A percentile compares a stretch with the other conserved stretches of the same genome.
Evolutionary conservation across 2,329 filamentous ascomycete genomes (phyloP).

Genomic region (Aspergillus sp.): DNA sequence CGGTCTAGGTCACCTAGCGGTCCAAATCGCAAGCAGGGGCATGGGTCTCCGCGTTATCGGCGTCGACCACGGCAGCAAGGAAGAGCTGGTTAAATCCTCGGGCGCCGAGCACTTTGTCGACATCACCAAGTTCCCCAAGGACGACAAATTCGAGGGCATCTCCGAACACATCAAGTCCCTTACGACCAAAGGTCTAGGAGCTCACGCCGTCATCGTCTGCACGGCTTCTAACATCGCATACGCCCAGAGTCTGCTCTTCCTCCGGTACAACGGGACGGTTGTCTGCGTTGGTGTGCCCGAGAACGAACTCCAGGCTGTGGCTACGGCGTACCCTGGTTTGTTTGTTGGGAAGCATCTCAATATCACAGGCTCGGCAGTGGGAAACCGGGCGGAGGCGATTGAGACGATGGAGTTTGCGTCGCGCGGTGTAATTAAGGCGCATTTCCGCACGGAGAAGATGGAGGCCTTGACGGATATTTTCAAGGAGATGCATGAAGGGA

Average conservation of each 20-base stretch:
- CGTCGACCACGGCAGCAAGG: slow-evolving; percentile 64
- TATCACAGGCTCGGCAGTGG: slow-evolving; percentile 54
- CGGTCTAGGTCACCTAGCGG: slow-evolving; percentile 64
- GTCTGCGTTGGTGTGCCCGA: slow-evolving; percentile 56
- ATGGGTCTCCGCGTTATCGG: slow-evolving; percentile 66
- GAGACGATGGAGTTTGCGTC: slow-evolving; percentile 51
- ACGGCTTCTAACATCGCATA: slow-evolving; percentile 53
- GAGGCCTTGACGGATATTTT: slow-evolving; percentile 48
- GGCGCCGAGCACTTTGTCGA: slow-evolving; percentile 68
- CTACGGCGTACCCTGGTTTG: slow-evolving; percentile 42
- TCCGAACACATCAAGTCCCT: slow-evolving; percentile 57
- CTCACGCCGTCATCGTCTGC: slow-evolving; percentile 61
- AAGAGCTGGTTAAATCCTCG: slow-evolving; percentile 56
- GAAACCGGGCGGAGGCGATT: slow-evolving; percentile 52
- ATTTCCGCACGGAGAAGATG: slow-evolving; percentile 49
- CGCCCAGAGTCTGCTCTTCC: slow-evolving; percentile 48
- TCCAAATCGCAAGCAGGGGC: slow-evolving; percentile 60
- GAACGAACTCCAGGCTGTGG: slow-evolving; percentile 46
- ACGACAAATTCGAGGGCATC: slow-evolving; percentile 51
- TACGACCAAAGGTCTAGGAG: slow-evolving; percentile 61
- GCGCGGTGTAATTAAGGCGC: slow-evolving; percentile 49
- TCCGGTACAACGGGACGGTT: slow-evolving; percentile 51
- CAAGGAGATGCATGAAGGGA: slow-evolving; percentile 45
- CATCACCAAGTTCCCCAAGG: slow-evolving; percentile 51
- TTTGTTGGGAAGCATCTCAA: slow-evolving; percentile 46